A percentile compares a stretch with the other conserved stretches of the same genome.
Conservation (phyloP, 345 rosid species). For the Hevea brasiliensis region DNA sequence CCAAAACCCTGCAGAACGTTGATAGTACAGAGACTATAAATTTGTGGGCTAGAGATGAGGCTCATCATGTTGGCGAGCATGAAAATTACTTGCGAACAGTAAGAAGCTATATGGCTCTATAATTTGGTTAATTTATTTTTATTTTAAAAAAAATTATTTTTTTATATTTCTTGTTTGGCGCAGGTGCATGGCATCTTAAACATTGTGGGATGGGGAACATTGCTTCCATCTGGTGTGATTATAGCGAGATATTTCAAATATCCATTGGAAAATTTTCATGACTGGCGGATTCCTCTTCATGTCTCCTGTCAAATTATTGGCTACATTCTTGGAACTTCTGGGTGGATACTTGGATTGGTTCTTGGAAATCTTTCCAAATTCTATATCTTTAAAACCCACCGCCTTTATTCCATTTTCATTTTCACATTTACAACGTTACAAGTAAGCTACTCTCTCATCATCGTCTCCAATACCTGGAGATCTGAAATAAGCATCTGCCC, state of each 20-base stretch:
- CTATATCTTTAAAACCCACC: slow-evolving; percentile 39
- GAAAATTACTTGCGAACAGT: slow-evolving; percentile 33
- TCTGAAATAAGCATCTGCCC: no score
- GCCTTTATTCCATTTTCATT: slow-evolving; percentile 38
- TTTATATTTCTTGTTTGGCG: no score
- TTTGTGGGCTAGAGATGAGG: slow-evolving; percentile 7
- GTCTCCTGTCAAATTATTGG: slow-evolving; percentile 42
- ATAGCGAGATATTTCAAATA: slow-evolving; percentile 43
- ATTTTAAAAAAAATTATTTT: no score
- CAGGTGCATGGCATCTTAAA: slow-evolving; percentile 54
- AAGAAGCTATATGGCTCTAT: background rate
- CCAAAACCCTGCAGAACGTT: slow-evolving; percentile 32
- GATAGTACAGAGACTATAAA: slow-evolving; percentile 46
- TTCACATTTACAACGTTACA: slow-evolving; percentile 50
- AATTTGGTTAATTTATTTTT: background rate
- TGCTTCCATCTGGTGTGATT: slow-evolving; percentile 51
- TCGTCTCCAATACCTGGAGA: no score
- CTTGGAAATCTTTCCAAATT: slow-evolving; percentile 43
- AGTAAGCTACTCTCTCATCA: slow-evolving; percentile 26
- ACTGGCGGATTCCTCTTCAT: slow-evolving; percentile 32
- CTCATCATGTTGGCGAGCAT: background rate
- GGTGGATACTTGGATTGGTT: slow-evolving; percentile 43
- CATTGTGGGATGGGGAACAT: slow-evolving; percentile 54
- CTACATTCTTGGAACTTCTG: slow-evolving; percentile 40
- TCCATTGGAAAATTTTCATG: slow-evolving; percentile 14